A percentile compares a stretch with the other conserved stretches of the same genome.
Conservation (phyloP, 768 basidiomycete species). For the Phaeotremella skinneri region DNA sequence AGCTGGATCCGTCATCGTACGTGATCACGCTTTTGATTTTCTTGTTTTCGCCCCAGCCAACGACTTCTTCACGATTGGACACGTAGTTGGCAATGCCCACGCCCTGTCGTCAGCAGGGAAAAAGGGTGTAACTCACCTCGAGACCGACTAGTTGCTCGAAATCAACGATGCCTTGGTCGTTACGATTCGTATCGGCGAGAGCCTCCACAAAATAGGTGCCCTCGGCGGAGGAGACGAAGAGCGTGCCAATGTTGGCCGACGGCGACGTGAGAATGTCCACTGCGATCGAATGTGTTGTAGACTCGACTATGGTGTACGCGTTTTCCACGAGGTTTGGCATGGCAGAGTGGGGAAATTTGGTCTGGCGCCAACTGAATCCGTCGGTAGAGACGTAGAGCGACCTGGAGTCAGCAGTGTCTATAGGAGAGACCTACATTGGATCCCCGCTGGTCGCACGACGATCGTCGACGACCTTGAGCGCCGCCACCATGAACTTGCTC, state of each 20-base stretch:
- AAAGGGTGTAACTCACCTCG: slow-evolving; percentile 51
- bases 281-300: slow-evolving; percentile 85
- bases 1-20: slow-evolving; percentile 86
- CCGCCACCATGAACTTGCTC: slow-evolving; percentile 87
- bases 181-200: slow-evolving; percentile 87
- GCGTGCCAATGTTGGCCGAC: slow-evolving; percentile 67
- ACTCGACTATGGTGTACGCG: slow-evolving; percentile 93
- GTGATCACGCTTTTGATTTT: slow-evolving; percentile 76
- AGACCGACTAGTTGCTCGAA: slow-evolving; percentile 64
- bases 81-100: slow-evolving; percentile 89
- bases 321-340: slow-evolving; percentile 26
- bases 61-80: slow-evolving; percentile 77
- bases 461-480: slow-evolving; percentile 67
- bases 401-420: slow-evolving; percentile 58
- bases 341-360: slow-evolving; percentile 77
- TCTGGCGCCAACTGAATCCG: slow-evolving; percentile 78
- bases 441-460: slow-evolving; percentile 38
- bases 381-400: slow-evolving; percentile 79
- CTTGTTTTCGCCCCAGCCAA: slow-evolving; percentile 66
- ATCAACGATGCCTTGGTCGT: slow-evolving; percentile 83
- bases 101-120: slow-evolving; percentile 66
- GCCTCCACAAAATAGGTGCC: slow-evolving; percentile 93
- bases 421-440: slow-evolving; percentile 43
- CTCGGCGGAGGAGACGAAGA: slow-evolving; percentile 94
- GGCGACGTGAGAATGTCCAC: slow-evolving; percentile 81